A percentile compares a stretch with the other conserved stretches of the same genome.
These are phyloP conservation scores for Aspergillus avenaceus DNA, from an alignment of 495 filamentous ascomycete genomes.

Conservation along the genomic window DNA sequence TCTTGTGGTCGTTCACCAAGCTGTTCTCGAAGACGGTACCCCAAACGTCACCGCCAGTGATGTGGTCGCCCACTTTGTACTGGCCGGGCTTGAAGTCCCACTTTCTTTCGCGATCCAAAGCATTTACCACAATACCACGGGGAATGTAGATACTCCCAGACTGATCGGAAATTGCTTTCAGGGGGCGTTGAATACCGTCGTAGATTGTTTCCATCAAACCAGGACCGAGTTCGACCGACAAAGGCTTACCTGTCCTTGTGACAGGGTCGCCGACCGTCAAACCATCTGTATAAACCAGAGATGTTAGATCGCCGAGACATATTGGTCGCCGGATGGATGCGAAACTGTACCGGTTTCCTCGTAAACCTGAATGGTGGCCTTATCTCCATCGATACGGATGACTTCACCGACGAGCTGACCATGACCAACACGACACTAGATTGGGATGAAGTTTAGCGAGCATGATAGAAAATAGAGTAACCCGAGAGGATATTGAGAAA, in stretches of 20 bases:
- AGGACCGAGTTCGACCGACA: constrained; percentile 95
- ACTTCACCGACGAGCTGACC: constrained; percentile 91
- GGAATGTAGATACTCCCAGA: constrained; percentile 93
- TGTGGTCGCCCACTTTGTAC: constrained; percentile 92
- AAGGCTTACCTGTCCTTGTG: constrained; percentile 80
- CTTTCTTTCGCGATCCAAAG: constrained; percentile 80
- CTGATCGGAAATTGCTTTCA: constrained; percentile 73
- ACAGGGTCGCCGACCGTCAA: constrained; percentile 96
- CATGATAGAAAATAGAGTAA: constrained; percentile 3
- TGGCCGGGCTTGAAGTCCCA: constrained; percentile 90
- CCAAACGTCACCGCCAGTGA: constrained; percentile 93
- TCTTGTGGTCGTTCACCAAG: constrained; percentile 90
- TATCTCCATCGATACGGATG: constrained; percentile 93
- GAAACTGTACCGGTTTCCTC: constrained; percentile 82
- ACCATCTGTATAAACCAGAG: constrained; percentile 57
- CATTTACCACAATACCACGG: constrained; percentile 84
- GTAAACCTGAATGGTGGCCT: constrained; percentile 97
- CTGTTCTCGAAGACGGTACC: constrained; percentile 95
- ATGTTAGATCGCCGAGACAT: constrained; percentile 9
- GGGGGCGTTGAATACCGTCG: constrained; percentile 95
- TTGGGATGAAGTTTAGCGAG: constrained; percentile 3
- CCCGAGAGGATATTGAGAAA: no score
- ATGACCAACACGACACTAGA: constrained; percentile 78
- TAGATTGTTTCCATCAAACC: constrained; percentile 99
- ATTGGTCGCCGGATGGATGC: constrained; percentile 15